These are phyloP conservation scores for Jackrogersella minutella DNA, from an alignment of 495 filamentous ascomycete genomes.

Conservation along the genomic window DNA sequence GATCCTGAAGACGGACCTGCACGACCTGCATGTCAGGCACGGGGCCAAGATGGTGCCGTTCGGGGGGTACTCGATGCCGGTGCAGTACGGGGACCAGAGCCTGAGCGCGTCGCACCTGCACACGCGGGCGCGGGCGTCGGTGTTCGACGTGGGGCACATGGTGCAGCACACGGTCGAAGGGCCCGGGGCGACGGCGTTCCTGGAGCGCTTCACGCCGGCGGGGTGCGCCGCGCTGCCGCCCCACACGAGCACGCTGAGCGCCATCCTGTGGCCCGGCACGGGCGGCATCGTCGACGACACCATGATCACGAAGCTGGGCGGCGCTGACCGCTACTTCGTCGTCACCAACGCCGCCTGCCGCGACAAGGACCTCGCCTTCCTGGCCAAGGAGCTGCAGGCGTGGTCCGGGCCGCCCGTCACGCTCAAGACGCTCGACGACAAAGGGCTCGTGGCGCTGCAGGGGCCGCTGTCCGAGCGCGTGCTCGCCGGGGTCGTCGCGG, in stretches of 20 bases:
- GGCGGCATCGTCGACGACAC: conserved; percentile 95
- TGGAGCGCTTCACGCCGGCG: conserved; percentile 81
- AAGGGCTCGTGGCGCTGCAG: conserved; percentile 86
- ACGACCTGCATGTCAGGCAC: conserved; percentile 79
- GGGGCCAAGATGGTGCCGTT: conserved; percentile 98
- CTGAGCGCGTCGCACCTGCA: conserved; percentile 84
- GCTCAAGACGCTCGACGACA: conserved; percentile 62
- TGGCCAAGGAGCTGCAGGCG: conserved; percentile 70
- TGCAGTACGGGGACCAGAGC: conserved; percentile 79
- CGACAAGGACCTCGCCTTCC: conserved; percentile 82
- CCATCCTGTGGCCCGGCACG: conserved; percentile 75
- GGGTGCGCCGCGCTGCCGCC: conserved; percentile 54
- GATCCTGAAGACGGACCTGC: conserved; percentile 75
- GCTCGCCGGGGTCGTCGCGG: conserved; percentile 62
- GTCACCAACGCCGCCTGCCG: conserved; percentile 96
- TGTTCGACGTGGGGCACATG: conserved; percentile 92
- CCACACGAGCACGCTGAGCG: conserved; percentile 78
- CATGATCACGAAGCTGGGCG: conserved; percentile 78
- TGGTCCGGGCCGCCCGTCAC: conserved; percentile 55
- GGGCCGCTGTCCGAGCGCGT: conserved; percentile 77
- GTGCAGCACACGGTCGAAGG: conserved; percentile 74
- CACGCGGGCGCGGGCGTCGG: conserved; percentile 83
- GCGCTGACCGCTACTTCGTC: conserved; percentile 81
- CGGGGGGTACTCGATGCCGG: conserved; percentile 90
- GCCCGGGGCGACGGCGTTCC: conserved; percentile 76